A percentile compares a stretch with the other conserved stretches of the same genome.
phyloP scores from a whole-genome alignment of 2,329 filamentous ascomycete species.

The Coniochaeta hoffmannii region DNA sequence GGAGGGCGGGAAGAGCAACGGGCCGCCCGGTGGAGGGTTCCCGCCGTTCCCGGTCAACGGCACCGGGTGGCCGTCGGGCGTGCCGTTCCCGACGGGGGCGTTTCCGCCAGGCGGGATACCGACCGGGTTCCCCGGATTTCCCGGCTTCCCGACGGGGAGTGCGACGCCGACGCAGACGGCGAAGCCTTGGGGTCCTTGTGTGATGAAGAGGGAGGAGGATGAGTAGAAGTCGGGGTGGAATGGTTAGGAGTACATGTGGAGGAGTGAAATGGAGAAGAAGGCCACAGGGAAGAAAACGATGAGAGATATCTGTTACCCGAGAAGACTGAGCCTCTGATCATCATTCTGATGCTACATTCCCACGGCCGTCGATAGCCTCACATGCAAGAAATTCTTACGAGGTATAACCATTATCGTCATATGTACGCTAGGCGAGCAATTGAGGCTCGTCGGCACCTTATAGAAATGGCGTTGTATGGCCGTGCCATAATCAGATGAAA shows the following conservation, averaged over 20 bases:
- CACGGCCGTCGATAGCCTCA: not conserved
- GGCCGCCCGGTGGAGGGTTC: not conserved
- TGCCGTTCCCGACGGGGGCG: not conserved
- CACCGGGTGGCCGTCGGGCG: not conserved
- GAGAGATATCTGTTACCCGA: too few species aligned
- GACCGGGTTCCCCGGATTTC: not conserved
- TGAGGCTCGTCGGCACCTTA: not conserved
- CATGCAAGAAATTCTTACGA: too few species aligned
- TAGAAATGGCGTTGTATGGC: not conserved
- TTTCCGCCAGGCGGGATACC: not conserved
- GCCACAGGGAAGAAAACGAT: too few species aligned
- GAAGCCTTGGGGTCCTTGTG: not conserved
- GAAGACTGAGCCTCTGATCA: too few species aligned
- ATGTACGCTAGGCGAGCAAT: not conserved
- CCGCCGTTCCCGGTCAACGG: not conserved
- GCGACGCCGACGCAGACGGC: not conserved
- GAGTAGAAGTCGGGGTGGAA: not conserved
- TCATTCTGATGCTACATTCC: too few species aligned
- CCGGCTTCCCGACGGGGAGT: not conserved
- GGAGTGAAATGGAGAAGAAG: too few species aligned
- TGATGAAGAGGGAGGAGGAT: not conserved
- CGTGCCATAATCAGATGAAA: too few species aligned
- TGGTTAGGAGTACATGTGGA: not conserved
- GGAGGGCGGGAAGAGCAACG: conserved; percentile 8
- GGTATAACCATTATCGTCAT: too few species aligned